These are phyloP conservation scores for Fraxinus sp. DNA, from an alignment of 305 asterid genomes.

Conservation along the genomic window DNA sequence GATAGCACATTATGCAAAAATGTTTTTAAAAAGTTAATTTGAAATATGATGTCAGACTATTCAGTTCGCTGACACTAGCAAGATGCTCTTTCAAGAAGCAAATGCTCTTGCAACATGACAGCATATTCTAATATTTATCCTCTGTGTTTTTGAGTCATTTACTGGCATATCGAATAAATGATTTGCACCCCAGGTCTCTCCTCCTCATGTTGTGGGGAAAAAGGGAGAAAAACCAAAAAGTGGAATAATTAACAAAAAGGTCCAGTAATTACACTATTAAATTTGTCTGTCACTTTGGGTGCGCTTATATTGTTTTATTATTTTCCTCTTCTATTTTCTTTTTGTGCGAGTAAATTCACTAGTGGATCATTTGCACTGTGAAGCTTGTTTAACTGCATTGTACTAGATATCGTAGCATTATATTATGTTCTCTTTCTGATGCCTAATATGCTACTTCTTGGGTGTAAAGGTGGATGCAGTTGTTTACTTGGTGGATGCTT, in stretches of 20 bases:
- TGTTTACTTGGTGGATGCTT: constrained; percentile 51
- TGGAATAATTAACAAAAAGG: not conserved
- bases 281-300: not conserved
- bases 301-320: not conserved
- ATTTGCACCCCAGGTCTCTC: not conserved
- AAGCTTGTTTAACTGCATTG: not conserved
- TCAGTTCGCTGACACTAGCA: not conserved
- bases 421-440: constrained; percentile 10
- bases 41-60: not conserved
- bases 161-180: not conserved
- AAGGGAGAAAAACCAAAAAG: not conserved
- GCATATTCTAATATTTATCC: not conserved
- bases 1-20: not conserved
- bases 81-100: not conserved
- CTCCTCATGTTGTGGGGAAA: not conserved
- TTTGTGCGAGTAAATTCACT: not conserved
- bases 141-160: not conserved
- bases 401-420: not conserved
- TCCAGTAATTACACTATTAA: not conserved
- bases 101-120: not conserved
- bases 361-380: not conserved
- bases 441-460: constrained; percentile 9
- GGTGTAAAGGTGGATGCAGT: constrained; percentile 52
- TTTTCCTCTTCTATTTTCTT: not conserved
- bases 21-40: not conserved